Base-by-base conservation (phyloP, 108 stramenopile genomes). In the Nitzschia sp. region DNA sequence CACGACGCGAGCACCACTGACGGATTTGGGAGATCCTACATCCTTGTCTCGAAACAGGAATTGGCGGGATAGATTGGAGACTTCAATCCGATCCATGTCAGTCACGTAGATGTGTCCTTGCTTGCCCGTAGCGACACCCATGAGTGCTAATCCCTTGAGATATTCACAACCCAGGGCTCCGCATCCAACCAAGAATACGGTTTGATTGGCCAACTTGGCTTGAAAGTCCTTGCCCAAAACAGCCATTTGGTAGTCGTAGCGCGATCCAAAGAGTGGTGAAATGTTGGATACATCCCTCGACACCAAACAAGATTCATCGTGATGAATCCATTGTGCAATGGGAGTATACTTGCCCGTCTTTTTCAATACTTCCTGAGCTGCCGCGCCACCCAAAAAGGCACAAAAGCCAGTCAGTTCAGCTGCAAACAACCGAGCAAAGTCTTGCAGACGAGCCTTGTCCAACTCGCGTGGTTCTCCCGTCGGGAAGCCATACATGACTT, bases 121-220 rank as follows among this genome's bases (percentile, higher is more conserved):
- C 18, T 79, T 75, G 4, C 85, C 87, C 65, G 89, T 93, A n/a
- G 88, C 98, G 17, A 99, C 97, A 25, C 99, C 82, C 97, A 98
- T 98, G 59, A 99, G 68, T 6, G 98, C 98, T 97, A 97, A 98
- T 79, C 98, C 98, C 84, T 99, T 99, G 59, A 99, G 91, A 96
- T 98, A 96, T 83, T 99, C 99, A 75, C 99, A 99, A 0, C 99
- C 99, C 75, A 99, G 97, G 51, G 99, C 99, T 18, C 99, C 99
- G 9, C 97, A 98, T 11, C 99, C 99, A 56, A 99, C 92, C 25
- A 99, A 82, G 68, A 99, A 98, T 51, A 90, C 90, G 21, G 83
- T 82, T 54, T 90, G 62, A 66, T 84, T 86, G 36, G 85, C 55
- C 11, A 95, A 38, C 61, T 92, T 90, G 60, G 78, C 65, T 66